These are phyloP conservation scores for Umbelopsis sp. DNA, from an alignment of 192 early-diverging fungal genomes.

Conservation along the genomic window DNA sequence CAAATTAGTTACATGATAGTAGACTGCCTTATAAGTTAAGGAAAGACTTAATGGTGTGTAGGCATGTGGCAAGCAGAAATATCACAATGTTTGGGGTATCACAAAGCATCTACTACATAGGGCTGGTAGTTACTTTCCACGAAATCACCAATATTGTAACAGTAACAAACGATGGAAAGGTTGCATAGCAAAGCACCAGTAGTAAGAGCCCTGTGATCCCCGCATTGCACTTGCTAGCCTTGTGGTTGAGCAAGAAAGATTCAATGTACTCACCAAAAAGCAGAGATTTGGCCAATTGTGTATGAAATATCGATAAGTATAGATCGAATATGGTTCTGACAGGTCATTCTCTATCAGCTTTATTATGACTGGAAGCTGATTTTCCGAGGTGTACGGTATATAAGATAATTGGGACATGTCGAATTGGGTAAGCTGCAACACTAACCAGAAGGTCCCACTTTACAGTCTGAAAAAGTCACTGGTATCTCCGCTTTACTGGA, in stretches of 20 bases:
- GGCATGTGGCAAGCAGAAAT: neutral
- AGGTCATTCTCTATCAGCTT: conserved; percentile 90
- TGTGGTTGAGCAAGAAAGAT: neutral
- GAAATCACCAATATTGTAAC: no score
- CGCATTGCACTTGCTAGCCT: no score
- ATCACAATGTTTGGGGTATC: no score
- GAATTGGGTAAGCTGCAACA: neutral
- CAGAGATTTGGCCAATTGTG: conserved; percentile 91
- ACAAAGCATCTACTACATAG: no score
- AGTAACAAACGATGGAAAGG: no score
- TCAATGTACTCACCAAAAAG: conserved; percentile 61
- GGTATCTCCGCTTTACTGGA: no score
- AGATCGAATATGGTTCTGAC: conserved; percentile 96
- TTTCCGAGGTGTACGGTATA: conserved; percentile 71
- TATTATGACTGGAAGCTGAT: conserved; percentile 77
- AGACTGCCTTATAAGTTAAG: neutral
- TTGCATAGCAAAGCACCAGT: no score
- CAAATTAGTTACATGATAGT: neutral
- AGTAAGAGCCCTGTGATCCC: no score
- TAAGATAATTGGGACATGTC: conserved; percentile 36
- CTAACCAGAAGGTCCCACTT: neutral
- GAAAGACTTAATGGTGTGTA: neutral
- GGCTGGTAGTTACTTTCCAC: no score
- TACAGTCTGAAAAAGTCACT: no score
- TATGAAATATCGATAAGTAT: conserved; percentile 96